These are phyloP conservation scores for Ailanthus altissimus DNA, from an alignment of 345 rosid genomes.

Conservation along the genomic window DNA sequence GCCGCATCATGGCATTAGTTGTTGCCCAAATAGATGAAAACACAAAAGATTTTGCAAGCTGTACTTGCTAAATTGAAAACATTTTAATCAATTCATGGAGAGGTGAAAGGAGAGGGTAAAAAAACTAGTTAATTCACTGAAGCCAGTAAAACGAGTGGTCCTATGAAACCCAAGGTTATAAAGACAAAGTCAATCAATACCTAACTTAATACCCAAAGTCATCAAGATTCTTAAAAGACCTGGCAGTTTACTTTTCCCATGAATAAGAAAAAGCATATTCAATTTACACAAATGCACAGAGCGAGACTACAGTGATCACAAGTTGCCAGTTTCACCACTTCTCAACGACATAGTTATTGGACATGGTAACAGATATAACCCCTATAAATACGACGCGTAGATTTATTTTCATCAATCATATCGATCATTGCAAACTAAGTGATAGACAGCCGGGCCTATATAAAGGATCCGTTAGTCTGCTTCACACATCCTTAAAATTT, in stretches of 20 bases:
- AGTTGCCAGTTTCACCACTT: background rate
- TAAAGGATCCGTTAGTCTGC: background rate
- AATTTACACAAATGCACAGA: background rate
- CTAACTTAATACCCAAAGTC: slow-evolving; percentile 11
- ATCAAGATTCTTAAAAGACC: slow-evolving; percentile 11
- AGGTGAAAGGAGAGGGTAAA: background rate
- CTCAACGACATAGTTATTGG: background rate
- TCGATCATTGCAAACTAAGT: background rate
- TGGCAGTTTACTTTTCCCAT: slow-evolving; percentile 2
- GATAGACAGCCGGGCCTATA: background rate
- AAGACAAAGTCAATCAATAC: slow-evolving; percentile 13
- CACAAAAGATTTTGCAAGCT: background rate
- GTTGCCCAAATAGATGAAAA: background rate
- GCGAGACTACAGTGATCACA: background rate
- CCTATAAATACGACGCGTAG: background rate
- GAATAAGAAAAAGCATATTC: background rate
- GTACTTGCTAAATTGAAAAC: background rate
- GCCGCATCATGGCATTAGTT: background rate
- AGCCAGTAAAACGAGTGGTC: background rate
- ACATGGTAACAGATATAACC: background rate
- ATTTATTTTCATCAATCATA: background rate
- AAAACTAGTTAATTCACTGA: background rate
- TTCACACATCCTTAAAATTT: background rate
- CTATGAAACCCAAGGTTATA: background rate
- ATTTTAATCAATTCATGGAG: background rate